phyloP scores from a whole-genome alignment of 129 eudicot species.

The Cynara cardunculus region DNA sequence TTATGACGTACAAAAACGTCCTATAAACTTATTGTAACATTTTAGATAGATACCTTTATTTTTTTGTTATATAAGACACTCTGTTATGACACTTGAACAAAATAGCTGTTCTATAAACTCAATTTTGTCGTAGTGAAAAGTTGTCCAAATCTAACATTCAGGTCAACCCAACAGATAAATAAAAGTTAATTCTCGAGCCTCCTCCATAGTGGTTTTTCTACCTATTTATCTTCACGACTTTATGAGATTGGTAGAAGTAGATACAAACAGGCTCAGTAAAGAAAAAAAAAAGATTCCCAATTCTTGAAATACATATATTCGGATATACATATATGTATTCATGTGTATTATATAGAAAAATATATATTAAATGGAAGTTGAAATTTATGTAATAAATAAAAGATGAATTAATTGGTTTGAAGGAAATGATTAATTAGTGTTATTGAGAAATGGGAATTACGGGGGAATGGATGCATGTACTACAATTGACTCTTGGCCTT shows the following conservation, averaged over 20 bases:
- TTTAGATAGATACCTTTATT: too few species aligned
- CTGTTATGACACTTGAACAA: too few species aligned
- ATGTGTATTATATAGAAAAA: not conserved
- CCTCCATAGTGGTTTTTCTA: not conserved
- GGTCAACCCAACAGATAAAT: too few species aligned
- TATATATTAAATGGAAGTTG: not conserved
- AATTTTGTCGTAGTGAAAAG: too few species aligned
- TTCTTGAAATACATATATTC: not conserved
- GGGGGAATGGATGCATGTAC: constrained; percentile 32
- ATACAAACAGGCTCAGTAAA: not conserved
- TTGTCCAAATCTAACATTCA: too few species aligned
- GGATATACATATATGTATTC: not conserved
- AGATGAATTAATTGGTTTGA: constrained; percentile 13
- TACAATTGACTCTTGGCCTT: constrained; percentile 40
- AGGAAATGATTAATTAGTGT: constrained; percentile 10
- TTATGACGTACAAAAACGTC: too few species aligned
- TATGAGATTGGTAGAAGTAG: not conserved
- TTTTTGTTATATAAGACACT: too few species aligned
- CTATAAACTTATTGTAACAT: too few species aligned
- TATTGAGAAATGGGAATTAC: constrained; percentile 31
- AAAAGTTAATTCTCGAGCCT: too few species aligned
- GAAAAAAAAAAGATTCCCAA: not conserved
- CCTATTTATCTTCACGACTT: not conserved
- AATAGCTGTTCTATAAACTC: too few species aligned
- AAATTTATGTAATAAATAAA: not conserved